Evolutionary conservation across 345 rosid species (phyloP).

Genomic region (Euphorbia peplus): DNA sequence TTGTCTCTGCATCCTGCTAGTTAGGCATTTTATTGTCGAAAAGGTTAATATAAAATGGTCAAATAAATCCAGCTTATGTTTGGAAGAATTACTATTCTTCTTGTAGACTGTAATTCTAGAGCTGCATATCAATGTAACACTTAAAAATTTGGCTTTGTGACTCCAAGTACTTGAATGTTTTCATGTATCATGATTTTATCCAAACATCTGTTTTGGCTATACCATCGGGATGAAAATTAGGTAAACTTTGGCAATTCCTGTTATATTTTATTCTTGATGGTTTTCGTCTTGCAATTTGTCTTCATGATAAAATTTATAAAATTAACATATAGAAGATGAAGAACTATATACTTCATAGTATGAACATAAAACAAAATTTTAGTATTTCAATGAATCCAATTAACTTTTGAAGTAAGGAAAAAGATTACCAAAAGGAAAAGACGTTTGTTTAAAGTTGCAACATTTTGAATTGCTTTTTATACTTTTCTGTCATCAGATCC

Average conservation of each 20-base stretch:
- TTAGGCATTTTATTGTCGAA: background rate
- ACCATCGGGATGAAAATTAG: background rate
- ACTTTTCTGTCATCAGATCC: background rate
- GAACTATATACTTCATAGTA: background rate
- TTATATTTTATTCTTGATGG: background rate
- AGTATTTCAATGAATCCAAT: background rate
- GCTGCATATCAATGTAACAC: background rate
- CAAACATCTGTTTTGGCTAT: background rate
- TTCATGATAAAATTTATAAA: too few relatives aligned
- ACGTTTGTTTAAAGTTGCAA: background rate
- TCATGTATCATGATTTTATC: too few relatives aligned
- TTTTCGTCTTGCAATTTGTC: background rate
- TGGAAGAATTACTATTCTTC: constrained; percentile 6
- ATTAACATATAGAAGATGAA: background rate
- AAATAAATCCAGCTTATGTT: background rate
- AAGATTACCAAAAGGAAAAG: background rate
- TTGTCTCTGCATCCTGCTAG: constrained; percentile 5
- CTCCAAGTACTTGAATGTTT: background rate
- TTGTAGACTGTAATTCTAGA: background rate
- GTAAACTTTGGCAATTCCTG: background rate
- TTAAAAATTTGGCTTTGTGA: too few relatives aligned
- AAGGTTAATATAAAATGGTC: background rate
- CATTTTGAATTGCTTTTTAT: background rate
- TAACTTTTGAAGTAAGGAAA: background rate
- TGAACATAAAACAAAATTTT: background rate